Evolutionary conservation across 805 yeast species (phyloP), one percentile per base, ranked within the genome.

Genomic region (Priceomyces melissophilus): DNA sequence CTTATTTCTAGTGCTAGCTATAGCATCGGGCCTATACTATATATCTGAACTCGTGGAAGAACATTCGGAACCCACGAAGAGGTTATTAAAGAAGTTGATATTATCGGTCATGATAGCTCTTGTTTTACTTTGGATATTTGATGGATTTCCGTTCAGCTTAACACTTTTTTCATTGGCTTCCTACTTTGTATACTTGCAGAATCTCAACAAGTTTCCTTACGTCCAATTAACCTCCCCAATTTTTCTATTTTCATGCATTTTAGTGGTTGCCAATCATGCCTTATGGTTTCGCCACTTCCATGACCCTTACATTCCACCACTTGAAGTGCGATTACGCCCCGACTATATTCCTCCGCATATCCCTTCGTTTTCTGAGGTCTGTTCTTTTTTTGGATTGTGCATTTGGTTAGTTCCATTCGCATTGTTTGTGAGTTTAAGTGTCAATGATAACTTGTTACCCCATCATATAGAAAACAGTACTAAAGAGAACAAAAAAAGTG

Each of bases 361-460:
- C 40, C 95, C 96, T 2, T 73, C 84, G 10, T 91, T 91, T 56
- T 72, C 89, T 1, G 96, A 93, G 58, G 87, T 93, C 3, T 87
- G 96, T n/a, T 84, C 96, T 3, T 93, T 93, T 61, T 90, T 93
- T 58, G 99, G 96, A 1, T 65, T 93, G 32, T 82, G 93, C 53
- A 82, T 93, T 13, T 93, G 99, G 99, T 74, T 91, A 44, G 78
- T 93, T 23, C 99, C 99, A 27, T 88, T 93, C 60, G 82, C 96
- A 3, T 71, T 93, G 42, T 91, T 93, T 61, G 91, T 93, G 12
- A 84, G 96, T 25, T 70, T 93, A 44, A 86, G 95, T 57, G 97
- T 97, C 1, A 86, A 87, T 47, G 99, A 93, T 55, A 84, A 87
- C 54, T 80, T 85, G 13, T 72, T 93, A 33, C 99, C 99, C 7